Base-by-base conservation (phyloP, 352 stramenopile species). In the Pythium guiyangense region DNA sequence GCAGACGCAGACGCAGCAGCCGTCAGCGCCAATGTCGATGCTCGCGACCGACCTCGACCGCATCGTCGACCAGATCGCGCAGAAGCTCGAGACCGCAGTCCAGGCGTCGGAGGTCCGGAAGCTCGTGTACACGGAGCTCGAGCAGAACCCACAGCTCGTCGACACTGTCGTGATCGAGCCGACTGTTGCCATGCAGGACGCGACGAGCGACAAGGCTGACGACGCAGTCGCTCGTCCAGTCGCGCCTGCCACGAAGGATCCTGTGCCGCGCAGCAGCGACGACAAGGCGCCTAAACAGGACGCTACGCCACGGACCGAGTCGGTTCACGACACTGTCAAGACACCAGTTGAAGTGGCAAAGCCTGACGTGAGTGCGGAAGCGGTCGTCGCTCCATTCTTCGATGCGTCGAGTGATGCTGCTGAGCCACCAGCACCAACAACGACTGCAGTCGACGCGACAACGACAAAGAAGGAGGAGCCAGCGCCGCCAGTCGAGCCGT, bases 31-130 rank as follows among this genome's bases (percentile, higher is more conserved):
- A 17, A 15, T 46, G 22, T 61, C 55, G 37, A 56, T 67, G 31
- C 56, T 64, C 29, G 27, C 56, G 22, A 64, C 49, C 14, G 61
- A 67, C 29, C 43, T 67, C 18, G 61, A 64, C 35, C 26, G 44
- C 39, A 64, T 67, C 26, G 61, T 67, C 18, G 49, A 64, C 17
- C 61, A 53, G 37, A 67, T 67, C 25, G 57, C 61, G 6, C 56
- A 60, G 25, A 64, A 64, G 11, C 18, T 67, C 27, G 50, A 64
- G 27, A 57, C 60, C 4, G 49, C 54, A 10, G 34, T 49, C 14
- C 51, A 59, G 26, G 40, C 58, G 15, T 64, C 58, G 26, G 58
- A 59, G 25, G 58, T 64, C 3, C 58, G 52, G 20, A 59, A 64
- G 45, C 35, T 64, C 14, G 58, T 64, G 26, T 64, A 59, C 52